These are phyloP conservation scores for Phialocephala sp. DNA, from an alignment of 2,329 filamentous ascomycete species.

Conservation along the genomic window DNA sequence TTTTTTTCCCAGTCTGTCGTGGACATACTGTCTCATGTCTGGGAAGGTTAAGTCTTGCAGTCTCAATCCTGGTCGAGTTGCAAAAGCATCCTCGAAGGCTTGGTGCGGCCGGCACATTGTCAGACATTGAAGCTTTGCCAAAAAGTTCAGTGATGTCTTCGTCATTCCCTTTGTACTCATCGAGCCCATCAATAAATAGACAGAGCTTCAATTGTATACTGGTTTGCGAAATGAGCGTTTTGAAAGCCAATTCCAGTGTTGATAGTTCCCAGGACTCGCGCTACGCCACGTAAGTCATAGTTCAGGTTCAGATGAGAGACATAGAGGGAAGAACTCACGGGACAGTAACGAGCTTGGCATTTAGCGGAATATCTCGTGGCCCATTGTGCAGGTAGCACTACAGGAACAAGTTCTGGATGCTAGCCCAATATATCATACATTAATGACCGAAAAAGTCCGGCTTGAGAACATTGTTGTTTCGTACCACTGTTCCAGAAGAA, in stretches of 20 bases:
- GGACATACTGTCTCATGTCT: background rate
- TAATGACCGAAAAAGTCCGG: conserved; percentile 17
- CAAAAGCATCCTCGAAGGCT: conserved; percentile 6
- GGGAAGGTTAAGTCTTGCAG: conserved; percentile 1
- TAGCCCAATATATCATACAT: conserved; percentile 9
- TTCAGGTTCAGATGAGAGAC: background rate
- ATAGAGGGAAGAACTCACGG: background rate
- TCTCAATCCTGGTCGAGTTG: background rate
- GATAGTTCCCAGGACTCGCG: background rate
- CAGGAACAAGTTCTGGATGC: background rate
- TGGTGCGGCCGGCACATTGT: conserved; percentile 2
- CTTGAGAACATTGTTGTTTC: conserved; percentile 16
- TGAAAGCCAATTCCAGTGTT: background rate
- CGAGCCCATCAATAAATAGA: conserved; percentile 12
- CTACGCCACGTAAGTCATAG: background rate
- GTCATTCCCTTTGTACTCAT: conserved; percentile 9
- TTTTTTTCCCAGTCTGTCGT: background rate
- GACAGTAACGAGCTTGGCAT: background rate
- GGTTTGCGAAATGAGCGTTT: background rate
- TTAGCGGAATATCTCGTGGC: background rate
- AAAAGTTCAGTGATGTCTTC: conserved; percentile 2
- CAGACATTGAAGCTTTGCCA: background rate
- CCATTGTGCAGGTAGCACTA: conserved; percentile 1
- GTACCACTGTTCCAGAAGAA: conserved; percentile 54
- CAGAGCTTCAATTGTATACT: background rate